Evolutionary conservation across 306 rosid species (phyloP), one percentile per base, ranked within the genome.

Genomic region (Clitoria ternatea): DNA sequence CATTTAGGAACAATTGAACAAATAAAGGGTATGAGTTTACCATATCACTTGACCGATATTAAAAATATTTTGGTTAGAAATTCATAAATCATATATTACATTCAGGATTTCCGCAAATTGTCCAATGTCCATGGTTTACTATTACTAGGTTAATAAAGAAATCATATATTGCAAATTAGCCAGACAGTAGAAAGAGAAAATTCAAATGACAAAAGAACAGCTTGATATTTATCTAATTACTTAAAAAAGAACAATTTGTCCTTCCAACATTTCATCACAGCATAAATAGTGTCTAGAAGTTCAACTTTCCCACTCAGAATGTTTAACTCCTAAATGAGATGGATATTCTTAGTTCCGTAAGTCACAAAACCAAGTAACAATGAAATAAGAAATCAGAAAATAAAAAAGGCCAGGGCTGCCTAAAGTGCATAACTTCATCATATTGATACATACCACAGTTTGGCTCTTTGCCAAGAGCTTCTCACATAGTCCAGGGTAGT

Each of bases 401-500:
- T 32, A 71, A 66, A 55, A 11, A 40, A 62, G 37, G 33, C 29
- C 60, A 27, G 24, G 65, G 52, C 65, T 57, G 29, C 37, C 50
- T 56, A 35, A 53, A 54, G 14, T 66, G 59, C 43, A 64, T 19
- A 60, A 71, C 47, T 61, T 47, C 72, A 56, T 33, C 57, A 57
- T 57, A 73, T 70, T 61, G 77, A 33, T 82, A 83, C 97, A 84
- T 87, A 94, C 98, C 88, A 94, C 83, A 54, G 98, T 83, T 79
- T 90, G 97, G 82, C 98, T 94, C 82, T 94, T 90, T 0, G 93
- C 79, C 61, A 94, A 85, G 56, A 94, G 59, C 89, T 84, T 94
- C 79, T 94, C 97, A 0, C 87, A 94, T 14, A 94, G 68, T 76
- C 98, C 98, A 2, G 92, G 90, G 73, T 94, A 94, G 24, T 85